Base-by-base conservation (phyloP, 768 basidiomycete genomes). In the Pleurotus tuoliensis region DNA sequence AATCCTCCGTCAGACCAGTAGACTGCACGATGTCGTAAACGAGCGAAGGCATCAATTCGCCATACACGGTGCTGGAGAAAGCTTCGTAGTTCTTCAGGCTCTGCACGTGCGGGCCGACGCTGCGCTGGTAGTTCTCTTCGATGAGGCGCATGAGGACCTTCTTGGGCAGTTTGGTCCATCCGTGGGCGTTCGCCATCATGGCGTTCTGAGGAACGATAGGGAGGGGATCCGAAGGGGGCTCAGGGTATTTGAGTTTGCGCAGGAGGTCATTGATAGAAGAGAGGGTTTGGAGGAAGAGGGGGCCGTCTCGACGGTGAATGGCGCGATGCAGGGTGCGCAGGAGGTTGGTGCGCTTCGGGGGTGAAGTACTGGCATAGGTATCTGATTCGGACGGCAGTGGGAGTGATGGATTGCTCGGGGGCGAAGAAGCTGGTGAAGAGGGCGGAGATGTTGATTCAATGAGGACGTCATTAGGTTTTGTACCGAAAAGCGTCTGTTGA, bases 111-210 rank as follows among this genome's bases (percentile, higher is more conserved):
- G 97, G 97, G 4, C 95, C 95, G 1, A 98, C 94, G 15, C 86
- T 84, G 24, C 97, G 84, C 65, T 98, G 93, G 65, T 99, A 98
- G 38, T 87, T 90, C 74, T 98, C 94, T 44, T 94, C 93, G 52
- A 90, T 78, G 47, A 96, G 81, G 41, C 88, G 85, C 73, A 85
- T 78, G 56, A 89, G 75, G 2, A 94, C 81, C 34, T 81, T 77
- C 47, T 83, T 75, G 0, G 86, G 88, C 24, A 94, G 66, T 16
- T 72, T 63, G 0, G 70, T 71, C 87, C 87, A 90, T 0, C 70
- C 63, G 39, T 73, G 69, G 4, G 85, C 73, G 1, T 71, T 67
- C 16, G 74, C 67, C 65, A 74, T 81, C 12, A 91, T 67, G 1
- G 71, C 59, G 59, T 89, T 88, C 0, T 70, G 57, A 0, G 76